Conservation (phyloP, 495 filamentous ascomycete genomes). For the Saxophila tyrrhenica region DNA sequence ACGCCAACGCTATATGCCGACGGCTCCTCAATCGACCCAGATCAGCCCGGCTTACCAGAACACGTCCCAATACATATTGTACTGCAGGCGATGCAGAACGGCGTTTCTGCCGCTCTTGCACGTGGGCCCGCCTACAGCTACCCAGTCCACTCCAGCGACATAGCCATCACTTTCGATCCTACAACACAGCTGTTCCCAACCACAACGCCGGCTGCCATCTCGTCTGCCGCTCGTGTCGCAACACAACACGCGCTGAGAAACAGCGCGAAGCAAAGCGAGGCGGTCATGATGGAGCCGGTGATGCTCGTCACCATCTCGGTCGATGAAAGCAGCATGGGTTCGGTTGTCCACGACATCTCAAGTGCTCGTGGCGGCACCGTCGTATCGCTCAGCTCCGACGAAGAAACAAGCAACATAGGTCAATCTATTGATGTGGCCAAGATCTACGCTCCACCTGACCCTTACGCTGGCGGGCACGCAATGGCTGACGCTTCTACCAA, state of each 20-base stretch:
- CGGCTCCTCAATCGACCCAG: conserved; percentile 11
- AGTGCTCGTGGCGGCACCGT: conserved; percentile 75
- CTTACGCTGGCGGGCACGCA: conserved; percentile 46
- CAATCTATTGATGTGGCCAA: conserved; percentile 50
- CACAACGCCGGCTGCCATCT: conserved; percentile 62
- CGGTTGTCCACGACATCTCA: conserved; percentile 82
- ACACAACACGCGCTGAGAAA: conserved; percentile 54
- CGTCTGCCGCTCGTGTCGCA: conserved; percentile 63
- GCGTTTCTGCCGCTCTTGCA: conserved; percentile 71
- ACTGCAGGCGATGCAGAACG: conserved; percentile 59
- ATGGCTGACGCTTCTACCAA: not conserved
- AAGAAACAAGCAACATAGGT: conserved; percentile 28
- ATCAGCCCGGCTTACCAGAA: conserved; percentile 37
- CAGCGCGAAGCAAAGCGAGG: conserved; percentile 32
- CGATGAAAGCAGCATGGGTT: conserved; percentile 67
- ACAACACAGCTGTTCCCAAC: conserved; percentile 52
- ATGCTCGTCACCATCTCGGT: conserved; percentile 78
- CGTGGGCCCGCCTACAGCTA: conserved; percentile 69
- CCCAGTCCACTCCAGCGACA: conserved; percentile 59
- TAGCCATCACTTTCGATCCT: conserved; percentile 58
- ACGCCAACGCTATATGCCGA: conserved; percentile 26
- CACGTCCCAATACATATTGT: conserved; percentile 46
- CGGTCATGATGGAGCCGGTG: conserved; percentile 75
- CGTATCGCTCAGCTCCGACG: conserved; percentile 61
- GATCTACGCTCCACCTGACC: conserved; percentile 77